Evolutionary conservation across 75 land plant species (phyloP), one percentile per base, ranked within the genome.

Genomic region (Azolla pinnata): DNA sequence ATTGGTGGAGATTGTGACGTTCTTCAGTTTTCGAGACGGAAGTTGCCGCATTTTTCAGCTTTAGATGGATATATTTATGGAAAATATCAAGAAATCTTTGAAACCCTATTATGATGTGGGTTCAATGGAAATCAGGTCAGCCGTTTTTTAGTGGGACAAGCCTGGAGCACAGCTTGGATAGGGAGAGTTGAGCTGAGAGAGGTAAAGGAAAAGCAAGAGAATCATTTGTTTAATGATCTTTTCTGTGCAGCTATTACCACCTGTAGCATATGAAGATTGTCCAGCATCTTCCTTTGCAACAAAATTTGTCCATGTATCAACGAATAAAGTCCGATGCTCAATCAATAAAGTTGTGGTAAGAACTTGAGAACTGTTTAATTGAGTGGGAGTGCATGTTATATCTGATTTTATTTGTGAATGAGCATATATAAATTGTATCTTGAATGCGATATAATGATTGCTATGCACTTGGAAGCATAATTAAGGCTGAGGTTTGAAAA

Each of bases 231-330:
- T 29, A 18, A 1, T 2, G 2, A 38, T 64, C 28, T 28, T n/a
- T n/a, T n/a, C n/a, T n/a, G 4, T 74, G 81, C 79, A 95, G 99
- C 65, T 95, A 77, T 63, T 95, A 42, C 99, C 99, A 49, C 34
- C 99, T 27, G 84, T 61, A 59, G 99, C 92, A 3, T 95, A 95
- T 67, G 71, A 78, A 44, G 97, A 86, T 63, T 86, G 84, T 74
- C 97, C 97, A 54, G 78, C 99, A 8, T 82, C 97, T 61, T 85
- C 96, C 48, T 90, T 90, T 78, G 86, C 88, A 19, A 78, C 97
- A 52, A 95, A 90, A 67, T 95, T 90, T 76, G 99, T 95, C 29
- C 99, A 95, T 57, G 74, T 85, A n/a, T 95, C 99, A 29, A 77
- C 83, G 2, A 95, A 95, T 66, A 95, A 95, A 80, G 88, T 86